Evolutionary conservation across 768 basidiomycete species (phyloP).

Genomic region (Filobasidium wieringae): DNA sequence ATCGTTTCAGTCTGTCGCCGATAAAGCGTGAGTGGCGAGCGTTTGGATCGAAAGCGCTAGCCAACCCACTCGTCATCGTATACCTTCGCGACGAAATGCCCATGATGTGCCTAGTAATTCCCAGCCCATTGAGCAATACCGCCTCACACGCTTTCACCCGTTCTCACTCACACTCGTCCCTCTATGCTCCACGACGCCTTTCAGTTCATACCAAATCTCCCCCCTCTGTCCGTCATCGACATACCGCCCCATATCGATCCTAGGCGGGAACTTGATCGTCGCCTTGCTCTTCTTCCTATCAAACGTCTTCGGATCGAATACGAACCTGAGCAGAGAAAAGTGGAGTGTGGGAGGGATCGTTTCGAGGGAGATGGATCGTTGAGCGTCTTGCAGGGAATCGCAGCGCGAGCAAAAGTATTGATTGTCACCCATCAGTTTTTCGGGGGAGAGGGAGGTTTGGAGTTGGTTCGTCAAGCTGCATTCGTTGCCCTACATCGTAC

Average conservation of each 20-base stretch:
- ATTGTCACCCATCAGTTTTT: constrained; percentile 70
- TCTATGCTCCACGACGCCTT: constrained; percentile 76
- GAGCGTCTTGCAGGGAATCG: constrained; percentile 61
- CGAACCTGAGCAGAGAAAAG: constrained; percentile 85
- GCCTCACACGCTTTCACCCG: constrained; percentile 72
- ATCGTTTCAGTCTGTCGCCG: constrained; percentile 49
- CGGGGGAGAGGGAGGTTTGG: constrained; percentile 52
- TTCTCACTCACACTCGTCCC: constrained; percentile 78
- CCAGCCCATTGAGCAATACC: constrained; percentile 47
- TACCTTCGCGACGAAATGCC: constrained; percentile 33
- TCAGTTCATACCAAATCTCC: constrained; percentile 56
- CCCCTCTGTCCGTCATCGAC: constrained; percentile 29
- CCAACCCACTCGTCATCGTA: constrained; percentile 25
- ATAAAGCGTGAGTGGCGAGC: not conserved
- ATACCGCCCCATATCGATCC: constrained; percentile 61
- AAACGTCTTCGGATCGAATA: constrained; percentile 65
- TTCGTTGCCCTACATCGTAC: constrained; percentile 46
- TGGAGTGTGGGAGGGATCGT: constrained; percentile 73
- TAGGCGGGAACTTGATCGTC: constrained; percentile 60
- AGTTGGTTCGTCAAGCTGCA: constrained; percentile 64
- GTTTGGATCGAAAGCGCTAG: not conserved
- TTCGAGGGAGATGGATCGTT: constrained; percentile 58
- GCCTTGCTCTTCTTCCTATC: constrained; percentile 81
- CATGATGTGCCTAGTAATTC: constrained; percentile 30
- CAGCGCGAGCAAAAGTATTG: constrained; percentile 72